These are phyloP conservation scores for Aspergillus amoenus DNA, from an alignment of 2,329 filamentous ascomycete species.

Conservation along the genomic window DNA sequence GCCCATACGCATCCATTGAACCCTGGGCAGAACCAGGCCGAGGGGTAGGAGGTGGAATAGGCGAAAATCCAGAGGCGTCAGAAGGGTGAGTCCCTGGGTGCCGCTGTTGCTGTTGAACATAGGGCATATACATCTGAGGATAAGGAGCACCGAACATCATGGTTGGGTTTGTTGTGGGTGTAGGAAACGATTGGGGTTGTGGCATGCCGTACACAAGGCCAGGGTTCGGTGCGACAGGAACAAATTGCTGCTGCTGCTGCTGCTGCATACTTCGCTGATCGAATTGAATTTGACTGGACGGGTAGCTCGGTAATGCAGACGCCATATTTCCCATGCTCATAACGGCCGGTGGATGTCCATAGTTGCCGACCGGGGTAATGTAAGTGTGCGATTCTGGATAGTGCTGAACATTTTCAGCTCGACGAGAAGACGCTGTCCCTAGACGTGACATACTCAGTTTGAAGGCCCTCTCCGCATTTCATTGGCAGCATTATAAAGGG, in stretches of 20 bases:
- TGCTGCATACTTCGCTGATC: slow-evolving; percentile 27
- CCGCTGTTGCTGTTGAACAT: slow-evolving; percentile 28
- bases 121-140: slow-evolving; percentile 27
- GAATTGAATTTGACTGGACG: slow-evolving; percentile 23
- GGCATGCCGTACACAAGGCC: slow-evolving; percentile 32
- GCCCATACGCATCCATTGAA: slow-evolving; percentile 24
- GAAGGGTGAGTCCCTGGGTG: slow-evolving; percentile 17
- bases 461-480: not conserved
- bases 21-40: slow-evolving; percentile 20
- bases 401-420: slow-evolving; percentile 21
- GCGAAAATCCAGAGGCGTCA: slow-evolving; percentile 21
- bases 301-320: slow-evolving; percentile 29
- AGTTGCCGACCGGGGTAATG: slow-evolving; percentile 17
- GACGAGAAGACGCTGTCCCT: slow-evolving; percentile 12
- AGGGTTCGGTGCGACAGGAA: slow-evolving; percentile 22
- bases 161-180: slow-evolving; percentile 14
- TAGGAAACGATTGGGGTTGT: slow-evolving; percentile 25
- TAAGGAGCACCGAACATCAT: slow-evolving; percentile 27
- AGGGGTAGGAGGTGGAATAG: slow-evolving; percentile 20
- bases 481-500: not conserved
- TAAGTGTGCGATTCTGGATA: slow-evolving; percentile 19
- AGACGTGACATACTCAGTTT: slow-evolving; percentile 1
- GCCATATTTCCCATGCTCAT: slow-evolving; percentile 32
- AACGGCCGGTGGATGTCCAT: slow-evolving; percentile 21
- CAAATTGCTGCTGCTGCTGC: slow-evolving; percentile 23